Evolutionary conservation across 768 basidiomycete genomes (phyloP).

Genomic region (Panaeolus cyanescens): DNA sequence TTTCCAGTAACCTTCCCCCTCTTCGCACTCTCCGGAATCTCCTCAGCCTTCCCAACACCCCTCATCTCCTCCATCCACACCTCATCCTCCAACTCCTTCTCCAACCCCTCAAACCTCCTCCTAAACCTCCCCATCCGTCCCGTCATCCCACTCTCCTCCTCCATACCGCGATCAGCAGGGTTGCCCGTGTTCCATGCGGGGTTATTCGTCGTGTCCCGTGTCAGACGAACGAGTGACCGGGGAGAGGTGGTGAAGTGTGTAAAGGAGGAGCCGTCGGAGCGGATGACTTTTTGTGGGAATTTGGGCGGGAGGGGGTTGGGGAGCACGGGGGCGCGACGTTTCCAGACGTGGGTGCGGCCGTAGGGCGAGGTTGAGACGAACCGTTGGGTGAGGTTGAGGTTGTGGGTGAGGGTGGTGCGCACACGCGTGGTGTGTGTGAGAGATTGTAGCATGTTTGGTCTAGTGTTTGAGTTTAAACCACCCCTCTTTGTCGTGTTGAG

Average conservation of each 20-base stretch:
- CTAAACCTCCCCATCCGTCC: conserved; percentile 84
- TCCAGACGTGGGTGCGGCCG: conserved; percentile 83
- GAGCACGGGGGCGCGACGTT: conserved; percentile 62
- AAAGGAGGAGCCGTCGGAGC: conserved; percentile 88
- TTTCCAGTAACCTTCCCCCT: not conserved
- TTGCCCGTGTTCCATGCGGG: conserved; percentile 80
- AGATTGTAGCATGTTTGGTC: no score
- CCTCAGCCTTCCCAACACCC: conserved; percentile 22
- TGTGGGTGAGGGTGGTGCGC: no score
- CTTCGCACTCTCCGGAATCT: conserved; percentile 13
- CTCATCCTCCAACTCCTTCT: conserved; percentile 21
- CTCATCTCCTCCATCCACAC: conserved; percentile 29
- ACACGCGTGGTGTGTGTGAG: no score
- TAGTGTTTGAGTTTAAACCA: no score
- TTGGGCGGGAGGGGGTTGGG: conserved; percentile 86
- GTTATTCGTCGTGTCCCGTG: conserved; percentile 88
- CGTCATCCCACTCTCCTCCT: conserved; percentile 70
- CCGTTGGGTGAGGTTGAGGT: no score
- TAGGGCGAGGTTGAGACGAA: conserved; percentile 69
- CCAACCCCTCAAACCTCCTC: conserved; percentile 58
- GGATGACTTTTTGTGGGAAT: conserved; percentile 83
- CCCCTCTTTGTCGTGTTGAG: no score
- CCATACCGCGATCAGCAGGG: conserved; percentile 50
- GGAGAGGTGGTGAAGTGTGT: conserved; percentile 90
- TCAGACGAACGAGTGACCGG: conserved; percentile 70